Percentiles rank a stretch among this genome's conserved stretches.
Evolutionary conservation across 1,284 basidiomycete species (phyloP).

Genomic region (Irpex sp.): DNA sequence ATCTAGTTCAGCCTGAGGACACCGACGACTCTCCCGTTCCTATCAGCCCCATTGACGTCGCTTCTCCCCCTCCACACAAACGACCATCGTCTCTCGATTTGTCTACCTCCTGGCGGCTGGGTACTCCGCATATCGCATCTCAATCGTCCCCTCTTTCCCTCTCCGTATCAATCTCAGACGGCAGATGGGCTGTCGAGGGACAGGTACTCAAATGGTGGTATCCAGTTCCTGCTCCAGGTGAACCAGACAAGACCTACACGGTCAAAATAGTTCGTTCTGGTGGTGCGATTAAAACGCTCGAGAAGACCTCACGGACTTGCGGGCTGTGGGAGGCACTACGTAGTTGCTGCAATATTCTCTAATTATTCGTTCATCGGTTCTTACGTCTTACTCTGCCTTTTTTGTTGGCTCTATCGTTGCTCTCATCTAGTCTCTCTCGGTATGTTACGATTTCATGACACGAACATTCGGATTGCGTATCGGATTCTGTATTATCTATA

Average conservation of each 20-base stretch:
- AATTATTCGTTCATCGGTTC: background rate
- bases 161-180: constrained; percentile 57
- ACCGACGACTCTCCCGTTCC: constrained; percentile 8
- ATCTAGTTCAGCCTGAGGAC: constrained; percentile 3
- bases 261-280: constrained; percentile 64
- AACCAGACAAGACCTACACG: constrained; percentile 49
- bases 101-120: constrained; percentile 9
- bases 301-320: constrained; percentile 9
- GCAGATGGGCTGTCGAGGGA: constrained; percentile 66
- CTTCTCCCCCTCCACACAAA: constrained; percentile 2
- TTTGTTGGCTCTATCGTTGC: background rate
- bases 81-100: constrained; percentile 7
- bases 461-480: background rate
- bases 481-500: background rate
- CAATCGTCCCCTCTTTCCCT: constrained; percentile 32
- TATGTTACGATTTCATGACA: background rate
- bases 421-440: background rate
- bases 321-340: constrained; percentile 5
- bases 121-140: background rate
- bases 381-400: background rate
- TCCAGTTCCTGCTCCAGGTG: constrained; percentile 50
- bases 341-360: background rate
- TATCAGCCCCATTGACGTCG: constrained; percentile 3
- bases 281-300: constrained; percentile 50
- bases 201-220: constrained; percentile 87